Conservation (phyloP, 2,329 filamentous ascomycete genomes). For the Whalleya microplaca region DNA sequence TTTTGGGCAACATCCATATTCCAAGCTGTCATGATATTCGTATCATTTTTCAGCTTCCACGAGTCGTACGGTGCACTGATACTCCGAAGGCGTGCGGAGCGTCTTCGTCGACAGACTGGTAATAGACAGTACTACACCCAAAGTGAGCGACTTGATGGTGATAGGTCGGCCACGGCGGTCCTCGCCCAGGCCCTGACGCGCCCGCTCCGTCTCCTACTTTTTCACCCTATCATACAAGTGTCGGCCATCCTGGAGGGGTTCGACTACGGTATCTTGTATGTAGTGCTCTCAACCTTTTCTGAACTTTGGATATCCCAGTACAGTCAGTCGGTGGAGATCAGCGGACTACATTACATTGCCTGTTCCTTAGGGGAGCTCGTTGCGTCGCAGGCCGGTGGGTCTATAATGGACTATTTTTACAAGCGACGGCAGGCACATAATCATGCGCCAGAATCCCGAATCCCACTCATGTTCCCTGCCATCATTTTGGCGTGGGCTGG, state of each 20-base stretch:
- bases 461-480: conserved; percentile 60
- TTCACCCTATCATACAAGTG: conserved; percentile 64
- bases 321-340: conserved; percentile 57
- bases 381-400: conserved; percentile 52
- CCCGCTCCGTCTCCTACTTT: conserved; percentile 58
- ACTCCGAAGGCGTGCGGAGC: no score
- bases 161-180: conserved; percentile 31
- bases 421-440: conserved; percentile 3
- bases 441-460: conserved; percentile 60
- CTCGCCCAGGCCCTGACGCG: conserved; percentile 49
- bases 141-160: conserved; percentile 42
- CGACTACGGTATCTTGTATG: conserved; percentile 65
- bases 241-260: conserved; percentile 59
- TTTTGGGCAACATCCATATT: no score
- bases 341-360: conserved; percentile 67
- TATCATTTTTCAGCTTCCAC: no score
- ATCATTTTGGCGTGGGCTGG: conserved; percentile 43
- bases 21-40: no score
- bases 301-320: conserved; percentile 60
- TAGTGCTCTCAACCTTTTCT: conserved; percentile 66
- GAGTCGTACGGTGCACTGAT: no score
- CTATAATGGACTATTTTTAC: conserved; percentile 48
- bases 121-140: conserved; percentile 39
- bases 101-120: conserved; percentile 38
- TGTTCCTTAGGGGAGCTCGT: conserved; percentile 65